Base-by-base conservation (phyloP, 768 basidiomycete species). In the Trametes villosa region DNA sequence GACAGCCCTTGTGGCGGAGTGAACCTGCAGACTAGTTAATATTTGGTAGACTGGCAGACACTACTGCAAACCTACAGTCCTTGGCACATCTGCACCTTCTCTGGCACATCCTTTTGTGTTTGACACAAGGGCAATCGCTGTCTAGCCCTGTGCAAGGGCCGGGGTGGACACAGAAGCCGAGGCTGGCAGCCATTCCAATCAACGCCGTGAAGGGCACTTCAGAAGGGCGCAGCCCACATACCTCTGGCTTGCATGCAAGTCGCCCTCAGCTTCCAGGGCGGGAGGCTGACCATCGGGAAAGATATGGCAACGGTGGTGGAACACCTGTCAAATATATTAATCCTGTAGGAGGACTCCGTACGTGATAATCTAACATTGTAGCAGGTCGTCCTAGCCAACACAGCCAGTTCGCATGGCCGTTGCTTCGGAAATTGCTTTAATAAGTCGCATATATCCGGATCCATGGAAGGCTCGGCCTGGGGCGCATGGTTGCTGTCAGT, bases 391-490 rank as follows among this genome's bases (percentile, higher is more conserved):
- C 78, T 74, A 47, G 80, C 81, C 30, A 86, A 76, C 1, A 72
- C 61, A 20, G 84, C 79, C 27, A 86, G 61, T 61, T 82, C 74
- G 60, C 86, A 87, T 0, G 84, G 83, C 18, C 68, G 63, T 22
- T 77, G 59, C 55, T 85, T 79, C 9, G 85, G 82, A 12, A 75
- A 68, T 29, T 82, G 65, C 15, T 73, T 75, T 11, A 86, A 67
- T 0, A 82, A 58, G 33, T 75, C 75, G 15, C 15, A 36, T 2
- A 57, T 45, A 6, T 53, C 51, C 38, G n/a, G n/a, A 20, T 63
- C 45, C 26, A 45, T 29, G 15, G 33, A 38, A 11, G 54, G 22
- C 12, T 36, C 27, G 31, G 60, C 31, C 22, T 59, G 44, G 18
- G 18, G 15, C 4, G 13, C 13, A 4, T 17, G 4, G 15, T 38